phyloP scores from a whole-genome alignment of 805 yeast genomes.

The Candida maesae region DNA sequence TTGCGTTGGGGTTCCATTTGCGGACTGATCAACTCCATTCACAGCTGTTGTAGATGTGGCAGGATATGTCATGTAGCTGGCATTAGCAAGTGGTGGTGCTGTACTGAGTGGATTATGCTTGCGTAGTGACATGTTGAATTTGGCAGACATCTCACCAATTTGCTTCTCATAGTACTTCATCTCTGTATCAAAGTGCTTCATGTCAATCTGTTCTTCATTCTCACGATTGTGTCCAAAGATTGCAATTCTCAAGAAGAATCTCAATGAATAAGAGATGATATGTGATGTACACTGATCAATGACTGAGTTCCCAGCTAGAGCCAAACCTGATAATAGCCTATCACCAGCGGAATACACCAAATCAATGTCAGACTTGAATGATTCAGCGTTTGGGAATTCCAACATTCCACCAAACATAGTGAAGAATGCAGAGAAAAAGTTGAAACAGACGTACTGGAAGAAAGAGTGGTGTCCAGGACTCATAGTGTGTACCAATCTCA shows the following conservation, averaged over 20 bases:
- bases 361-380: slow-evolving; percentile 15
- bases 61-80: slow-evolving; percentile 1
- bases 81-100: slow-evolving; percentile 6
- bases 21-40: no score
- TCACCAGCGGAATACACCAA: slow-evolving; percentile 10
- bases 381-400: slow-evolving; percentile 19
- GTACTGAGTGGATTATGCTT: slow-evolving; percentile 7
- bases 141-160: neutral
- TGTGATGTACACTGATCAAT: slow-evolving; percentile 10
- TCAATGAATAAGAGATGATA: slow-evolving; percentile 13
- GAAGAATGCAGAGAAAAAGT: slow-evolving; percentile 25
- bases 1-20: no score
- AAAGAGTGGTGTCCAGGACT: slow-evolving; percentile 5
- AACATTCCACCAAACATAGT: slow-evolving; percentile 22
- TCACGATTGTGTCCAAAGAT: slow-evolving; percentile 19
- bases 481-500: slow-evolving; percentile 7
- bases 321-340: slow-evolving; percentile 8
- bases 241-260: slow-evolving; percentile 22
- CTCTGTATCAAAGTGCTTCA: slow-evolving; percentile 3
- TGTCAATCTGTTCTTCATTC: slow-evolving; percentile 4
- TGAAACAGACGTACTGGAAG: slow-evolving; percentile 16
- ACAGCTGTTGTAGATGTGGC: no score
- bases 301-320: neutral
- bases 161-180: slow-evolving; percentile 4
- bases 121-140: slow-evolving; percentile 2